Percentiles rank a stretch among this genome's conserved stretches.
These are phyloP conservation scores for Suhomyces sp. DNA, from an alignment of 805 yeast genomes.

Conservation along the genomic window DNA sequence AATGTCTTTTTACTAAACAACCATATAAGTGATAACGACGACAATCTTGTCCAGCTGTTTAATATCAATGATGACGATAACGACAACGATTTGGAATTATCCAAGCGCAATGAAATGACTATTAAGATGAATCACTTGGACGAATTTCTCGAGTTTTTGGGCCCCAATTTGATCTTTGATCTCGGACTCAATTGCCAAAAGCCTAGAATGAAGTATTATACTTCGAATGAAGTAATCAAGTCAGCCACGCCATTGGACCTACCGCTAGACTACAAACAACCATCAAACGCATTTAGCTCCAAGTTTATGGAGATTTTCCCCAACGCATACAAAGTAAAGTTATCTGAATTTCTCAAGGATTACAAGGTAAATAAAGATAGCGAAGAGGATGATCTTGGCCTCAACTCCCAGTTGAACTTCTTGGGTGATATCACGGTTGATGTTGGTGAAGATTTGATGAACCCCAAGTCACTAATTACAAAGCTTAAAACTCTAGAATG, in stretches of 20 bases:
- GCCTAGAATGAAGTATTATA: slow-evolving; percentile 11
- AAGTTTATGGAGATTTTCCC: slow-evolving; percentile 29
- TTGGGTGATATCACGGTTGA: slow-evolving; percentile 37
- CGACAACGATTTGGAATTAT: slow-evolving; percentile 29
- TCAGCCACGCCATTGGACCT: not conserved
- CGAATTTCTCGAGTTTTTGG: slow-evolving; percentile 37
- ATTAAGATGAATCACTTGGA: slow-evolving; percentile 27
- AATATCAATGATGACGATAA: slow-evolving; percentile 35
- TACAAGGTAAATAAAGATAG: slow-evolving; percentile 10
- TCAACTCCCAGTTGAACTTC: slow-evolving; percentile 32
- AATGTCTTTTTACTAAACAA: slow-evolving; percentile 41
- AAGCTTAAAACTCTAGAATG: slow-evolving; percentile 29
- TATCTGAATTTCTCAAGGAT: slow-evolving; percentile 34
- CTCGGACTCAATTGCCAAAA: slow-evolving; percentile 22
- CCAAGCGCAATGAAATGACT: slow-evolving; percentile 28
- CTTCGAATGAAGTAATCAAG: not conserved
- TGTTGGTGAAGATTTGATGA: slow-evolving; percentile 17
- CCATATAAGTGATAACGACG: slow-evolving; percentile 20
- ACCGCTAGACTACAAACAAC: slow-evolving; percentile 14
- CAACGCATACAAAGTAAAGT: slow-evolving; percentile 25
- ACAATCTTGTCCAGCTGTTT: slow-evolving; percentile 19
- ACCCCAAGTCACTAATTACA: slow-evolving; percentile 21
- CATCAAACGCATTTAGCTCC: slow-evolving; percentile 13
- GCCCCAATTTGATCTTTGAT: slow-evolving; percentile 40
- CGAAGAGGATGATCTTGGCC: slow-evolving; percentile 17